Evolutionary conservation across 805 yeast species (phyloP), one percentile per base, ranked within the genome.

Genomic region (Candida arabinofermentans): DNA sequence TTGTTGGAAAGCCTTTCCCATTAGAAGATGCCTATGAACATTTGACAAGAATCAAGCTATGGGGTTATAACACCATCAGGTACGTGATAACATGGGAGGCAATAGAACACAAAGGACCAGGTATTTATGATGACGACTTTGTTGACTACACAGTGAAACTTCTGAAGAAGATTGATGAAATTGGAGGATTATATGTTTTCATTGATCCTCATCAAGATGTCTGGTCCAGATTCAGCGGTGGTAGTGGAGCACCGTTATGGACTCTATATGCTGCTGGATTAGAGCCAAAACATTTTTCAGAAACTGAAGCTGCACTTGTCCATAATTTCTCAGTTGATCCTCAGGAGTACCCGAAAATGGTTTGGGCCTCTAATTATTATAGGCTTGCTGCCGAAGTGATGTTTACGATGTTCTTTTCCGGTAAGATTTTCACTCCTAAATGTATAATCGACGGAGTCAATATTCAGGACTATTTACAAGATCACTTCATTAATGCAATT

Each of bases 191-290:
- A 16, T 85, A 83, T 53, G 86, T 88, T 6, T 80, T 85, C 50
- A 58, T 90, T 49, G 96, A 90, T 56, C 87, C 95, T 1, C 97
- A 90, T 59, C 97, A 90, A 61, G 97, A 90, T 59, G 95, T 83
- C 10, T 90, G 97, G 97, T 82, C 93, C 1, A 74, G 96, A 36
- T 86, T 72, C 57, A 69, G 80, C 9, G 96, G 96, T 5, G 97
- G 97, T 2, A 80, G 87, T 36, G 97, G 97, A 16, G 96, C 96
- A 3, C 97, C 97, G 1, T 54, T 86, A 55, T 90, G 97, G 97
- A 89, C 97, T 0, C 59, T 89, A 4, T 81, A 85, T 55, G 90
- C 93, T 19, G 95, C 91, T 2, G 96, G 96, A 1, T 65, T 90
- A 36, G 77, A 90, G 42, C 96, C 96, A 0, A 67, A 59, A n/a